Conservation (phyloP, 345 rosid species). For the Eucalyptus virginea region DNA sequence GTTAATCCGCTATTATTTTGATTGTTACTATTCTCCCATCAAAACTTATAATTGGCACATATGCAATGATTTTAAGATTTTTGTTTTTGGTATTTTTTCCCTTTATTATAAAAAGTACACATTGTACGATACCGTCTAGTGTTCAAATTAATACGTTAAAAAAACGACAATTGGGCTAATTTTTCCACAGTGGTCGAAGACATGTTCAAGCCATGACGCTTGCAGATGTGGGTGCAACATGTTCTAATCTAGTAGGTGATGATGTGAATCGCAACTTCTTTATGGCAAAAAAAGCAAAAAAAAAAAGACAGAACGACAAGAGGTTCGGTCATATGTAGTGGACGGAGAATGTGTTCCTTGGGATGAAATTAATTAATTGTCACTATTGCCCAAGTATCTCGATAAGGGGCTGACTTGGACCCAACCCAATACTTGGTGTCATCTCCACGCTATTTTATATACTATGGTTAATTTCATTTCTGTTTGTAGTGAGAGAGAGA, state of each 20-base stretch:
- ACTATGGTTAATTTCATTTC: not conserved
- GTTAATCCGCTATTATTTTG: no score
- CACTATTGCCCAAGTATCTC: not conserved
- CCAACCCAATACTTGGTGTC: not conserved
- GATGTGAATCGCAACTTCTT: not conserved
- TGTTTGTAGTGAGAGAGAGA: not conserved
- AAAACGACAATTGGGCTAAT: not conserved
- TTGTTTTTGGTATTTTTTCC: not conserved
- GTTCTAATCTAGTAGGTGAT: not conserved
- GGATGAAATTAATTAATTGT: not conserved
- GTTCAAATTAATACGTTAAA: not conserved
- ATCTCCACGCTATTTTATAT: not conserved
- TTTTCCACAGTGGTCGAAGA: not conserved
- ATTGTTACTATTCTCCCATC: no score
- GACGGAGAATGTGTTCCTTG: not conserved
- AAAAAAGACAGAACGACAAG: not conserved
- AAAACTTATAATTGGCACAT: not conserved
- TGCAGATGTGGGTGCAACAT: not conserved
- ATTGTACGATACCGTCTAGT: not conserved
- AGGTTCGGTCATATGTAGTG: not conserved
- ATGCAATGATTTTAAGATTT: no score
- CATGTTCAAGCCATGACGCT: not conserved
- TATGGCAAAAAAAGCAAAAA: not conserved
- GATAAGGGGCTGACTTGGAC: not conserved
- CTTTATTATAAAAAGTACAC: not conserved